Evolutionary conservation across 2,329 filamentous ascomycete genomes (phyloP).

Genomic region (Pyrenophora graminea): DNA sequence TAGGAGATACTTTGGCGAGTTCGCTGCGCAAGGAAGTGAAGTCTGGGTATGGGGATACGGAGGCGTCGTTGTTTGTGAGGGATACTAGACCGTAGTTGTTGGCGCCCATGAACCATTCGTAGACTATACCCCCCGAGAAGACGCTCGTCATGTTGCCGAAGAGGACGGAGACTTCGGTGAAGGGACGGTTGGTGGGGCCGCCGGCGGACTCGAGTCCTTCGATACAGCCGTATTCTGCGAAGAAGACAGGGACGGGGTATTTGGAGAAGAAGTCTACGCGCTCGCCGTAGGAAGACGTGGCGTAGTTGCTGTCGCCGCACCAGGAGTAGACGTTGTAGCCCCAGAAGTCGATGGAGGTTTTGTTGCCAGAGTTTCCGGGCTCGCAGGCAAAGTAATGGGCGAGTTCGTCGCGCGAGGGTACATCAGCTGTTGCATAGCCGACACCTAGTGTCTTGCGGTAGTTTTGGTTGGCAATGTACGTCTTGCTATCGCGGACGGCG

Average conservation of each 20-base stretch:
- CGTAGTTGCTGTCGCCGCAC: constrained; percentile 84
- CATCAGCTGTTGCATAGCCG: constrained; percentile 94
- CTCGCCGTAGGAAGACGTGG: constrained; percentile 75
- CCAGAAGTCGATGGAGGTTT: constrained; percentile 86
- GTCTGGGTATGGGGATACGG: constrained; percentile 68
- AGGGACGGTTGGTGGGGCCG: constrained; percentile 66
- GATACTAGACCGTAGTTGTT: constrained; percentile 87
- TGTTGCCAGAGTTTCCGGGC: constrained; percentile 43
- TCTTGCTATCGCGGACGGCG: constrained; percentile 92
- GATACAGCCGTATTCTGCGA: constrained; percentile 98
- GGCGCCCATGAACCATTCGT: constrained; percentile 92
- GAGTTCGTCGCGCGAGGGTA: constrained; percentile 78
- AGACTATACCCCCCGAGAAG: constrained; percentile 95
- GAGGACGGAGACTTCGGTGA: constrained; percentile 81
- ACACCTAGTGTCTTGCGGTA: constrained; percentile 77
- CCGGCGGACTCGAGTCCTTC: constrained; percentile 28
- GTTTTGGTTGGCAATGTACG: constrained; percentile 78
- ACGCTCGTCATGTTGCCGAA: constrained; percentile 85
- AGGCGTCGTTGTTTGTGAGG: constrained; percentile 59
- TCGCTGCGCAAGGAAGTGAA: constrained; percentile 73
- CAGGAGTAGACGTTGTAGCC: constrained; percentile 99
- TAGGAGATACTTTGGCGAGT: constrained; percentile 68
- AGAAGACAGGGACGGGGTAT: constrained; percentile 95
- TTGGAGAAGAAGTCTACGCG: constrained; percentile 83
- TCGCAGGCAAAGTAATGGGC: constrained; percentile 96